A percentile compares a stretch with the other conserved stretches of the same genome.
Evolutionary conservation across 2,329 filamentous ascomycete genomes (phyloP).

Genomic region (Diaporthe ilicicola): DNA sequence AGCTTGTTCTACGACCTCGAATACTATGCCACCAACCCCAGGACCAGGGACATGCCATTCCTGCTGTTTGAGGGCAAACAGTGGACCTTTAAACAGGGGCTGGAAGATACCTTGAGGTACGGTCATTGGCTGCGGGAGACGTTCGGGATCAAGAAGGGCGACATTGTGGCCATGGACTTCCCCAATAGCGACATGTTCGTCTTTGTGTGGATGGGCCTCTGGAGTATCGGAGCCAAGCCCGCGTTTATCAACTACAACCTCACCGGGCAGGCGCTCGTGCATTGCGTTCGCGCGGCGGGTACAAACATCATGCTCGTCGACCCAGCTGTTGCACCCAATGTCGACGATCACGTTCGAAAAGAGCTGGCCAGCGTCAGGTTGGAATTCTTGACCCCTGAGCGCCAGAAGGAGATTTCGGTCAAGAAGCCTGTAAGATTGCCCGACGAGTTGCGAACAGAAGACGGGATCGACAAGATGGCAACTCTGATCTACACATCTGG

Average conservation of each 20-base stretch:
- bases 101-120: constrained; percentile 75
- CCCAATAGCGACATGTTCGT: constrained; percentile 83
- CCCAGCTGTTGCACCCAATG: constrained; percentile 60
- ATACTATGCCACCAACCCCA: constrained; percentile 61
- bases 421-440: constrained; percentile 64
- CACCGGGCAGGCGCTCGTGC: constrained; percentile 72
- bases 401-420: constrained; percentile 62
- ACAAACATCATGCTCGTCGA: constrained; percentile 77
- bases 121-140: constrained; percentile 76
- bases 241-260: constrained; percentile 93
- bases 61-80: constrained; percentile 73
- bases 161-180: constrained; percentile 83
- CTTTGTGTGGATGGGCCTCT: constrained; percentile 79
- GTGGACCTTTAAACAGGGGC: constrained; percentile 80
- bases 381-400: constrained; percentile 66
- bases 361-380: constrained; percentile 63
- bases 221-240: constrained; percentile 83
- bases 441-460: constrained; percentile 62
- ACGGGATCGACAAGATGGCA: constrained; percentile 65
- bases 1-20: constrained; percentile 83
- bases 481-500: constrained; percentile 87
- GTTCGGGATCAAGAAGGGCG: constrained; percentile 70
- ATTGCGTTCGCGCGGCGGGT: constrained; percentile 76
- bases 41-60: constrained; percentile 63
- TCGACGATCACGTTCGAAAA: constrained; percentile 65